Evolutionary conservation across 139 green algal genomes (phyloP), one percentile per base, ranked within the genome.

Genomic region (Chlamydomonas incerta): DNA sequence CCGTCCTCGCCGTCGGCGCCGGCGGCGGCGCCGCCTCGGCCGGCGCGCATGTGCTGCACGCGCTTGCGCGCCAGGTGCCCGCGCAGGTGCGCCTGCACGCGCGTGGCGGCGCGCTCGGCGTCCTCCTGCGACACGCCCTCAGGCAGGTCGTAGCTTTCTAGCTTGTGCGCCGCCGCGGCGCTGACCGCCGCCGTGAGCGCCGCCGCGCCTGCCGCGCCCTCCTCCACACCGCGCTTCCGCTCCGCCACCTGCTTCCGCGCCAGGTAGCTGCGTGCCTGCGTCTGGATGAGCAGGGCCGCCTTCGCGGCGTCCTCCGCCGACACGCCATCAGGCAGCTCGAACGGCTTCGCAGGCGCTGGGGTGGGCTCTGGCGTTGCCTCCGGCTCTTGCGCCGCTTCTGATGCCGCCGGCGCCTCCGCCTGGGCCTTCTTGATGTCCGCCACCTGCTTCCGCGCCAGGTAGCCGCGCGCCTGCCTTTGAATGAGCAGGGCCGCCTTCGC

Each of bases 41-140:
- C 50, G 5, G 26, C 58, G 4, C 63, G 77, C 77, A 83, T 47
- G n/a, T 65, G 77, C 41, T 23, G 50, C 26, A 85, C 79, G 2
- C 47, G 65, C 47, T 47, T 47, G 37, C 79, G 65, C 0, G 46
- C 79, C 23, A 85, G 47, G 50, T 85, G 66, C 0, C 79, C 79
- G 0, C 79, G 79, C 66, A 75, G 57, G 67, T 85, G 79, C 20
- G 79, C 47, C 79, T 85, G 79, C 47, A 85, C 47, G 26, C 47
- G 66, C 0, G 75, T 57, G 33, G 50, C 66, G 3, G 65, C 66
- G 0, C 29, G 20, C 63, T 74, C 77, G 5, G 75, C 75, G 35
- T 41, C 24, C 35, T 83, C 75, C 23, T 18, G 28, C 21, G 63
- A 55, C 14, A 74, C 65, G 46, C 77, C 77, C 41, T 29, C 37